phyloP scores from a whole-genome alignment of 2,329 filamentous ascomycete genomes.

The Cladophialophora carrionii region DNA sequence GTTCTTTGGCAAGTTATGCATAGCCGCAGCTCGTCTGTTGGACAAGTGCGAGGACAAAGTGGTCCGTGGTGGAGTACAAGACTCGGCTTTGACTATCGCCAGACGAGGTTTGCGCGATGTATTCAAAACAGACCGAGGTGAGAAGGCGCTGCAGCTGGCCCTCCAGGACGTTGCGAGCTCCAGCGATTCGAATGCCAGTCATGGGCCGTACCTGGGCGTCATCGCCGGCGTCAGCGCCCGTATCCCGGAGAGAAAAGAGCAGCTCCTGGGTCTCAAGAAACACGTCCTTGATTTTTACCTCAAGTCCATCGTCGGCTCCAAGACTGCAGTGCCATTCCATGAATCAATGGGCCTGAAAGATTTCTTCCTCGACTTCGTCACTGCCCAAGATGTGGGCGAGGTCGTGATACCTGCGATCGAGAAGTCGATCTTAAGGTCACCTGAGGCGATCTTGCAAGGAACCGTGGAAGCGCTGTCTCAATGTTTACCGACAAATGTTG shows the following conservation, averaged over 20 bases:
- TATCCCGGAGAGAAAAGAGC: slow-evolving; percentile 63
- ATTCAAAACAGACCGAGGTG: slow-evolving; percentile 63
- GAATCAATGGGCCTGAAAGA: slow-evolving; percentile 74
- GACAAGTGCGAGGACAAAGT: slow-evolving; percentile 74
- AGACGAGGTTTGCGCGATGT: slow-evolving; percentile 77
- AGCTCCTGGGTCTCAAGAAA: slow-evolving; percentile 68
- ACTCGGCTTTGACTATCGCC: slow-evolving; percentile 76
- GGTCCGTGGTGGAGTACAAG: slow-evolving; percentile 66
- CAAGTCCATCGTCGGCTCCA: slow-evolving; percentile 81
- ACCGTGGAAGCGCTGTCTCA: slow-evolving; percentile 73
- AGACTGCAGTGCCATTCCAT: slow-evolving; percentile 69
- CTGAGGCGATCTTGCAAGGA: slow-evolving; percentile 83
- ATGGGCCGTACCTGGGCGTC: slow-evolving; percentile 79
- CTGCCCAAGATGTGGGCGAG: slow-evolving; percentile 71
- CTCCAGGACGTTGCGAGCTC: slow-evolving; percentile 72
- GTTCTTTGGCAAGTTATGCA: slow-evolving; percentile 63
- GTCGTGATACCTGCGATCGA: slow-evolving; percentile 81
- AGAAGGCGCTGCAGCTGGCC: slow-evolving; percentile 64
- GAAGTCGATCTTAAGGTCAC: slow-evolving; percentile 83
- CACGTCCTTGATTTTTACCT: slow-evolving; percentile 81
- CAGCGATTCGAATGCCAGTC: slow-evolving; percentile 64
- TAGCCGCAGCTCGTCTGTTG: slow-evolving; percentile 71
- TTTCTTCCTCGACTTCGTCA: slow-evolving; percentile 79
- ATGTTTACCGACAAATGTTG: slow-evolving; percentile 69
- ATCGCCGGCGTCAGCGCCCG: slow-evolving; percentile 84